phyloP scores from a whole-genome alignment of 1,139 yeast genomes.

The Debaryomyces robertsiae region DNA sequence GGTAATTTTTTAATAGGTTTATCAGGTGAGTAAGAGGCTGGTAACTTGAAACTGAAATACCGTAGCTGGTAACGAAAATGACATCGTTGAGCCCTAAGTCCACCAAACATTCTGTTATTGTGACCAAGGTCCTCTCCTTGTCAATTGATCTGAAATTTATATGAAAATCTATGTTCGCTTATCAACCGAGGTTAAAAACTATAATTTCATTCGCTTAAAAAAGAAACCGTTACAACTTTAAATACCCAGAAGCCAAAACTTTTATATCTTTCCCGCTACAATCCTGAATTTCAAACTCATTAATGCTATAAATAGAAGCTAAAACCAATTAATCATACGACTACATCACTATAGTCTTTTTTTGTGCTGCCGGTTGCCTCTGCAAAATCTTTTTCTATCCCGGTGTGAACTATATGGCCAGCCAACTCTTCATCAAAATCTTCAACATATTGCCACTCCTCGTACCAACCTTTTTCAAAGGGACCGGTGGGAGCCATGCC shows the following conservation, averaged over 20 bases:
- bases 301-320: no score
- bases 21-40: conserved; percentile 20
- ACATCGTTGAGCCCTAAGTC: no score
- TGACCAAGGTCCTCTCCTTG: no score
- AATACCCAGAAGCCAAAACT: no score
- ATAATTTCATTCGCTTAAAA: conserved; percentile 1
- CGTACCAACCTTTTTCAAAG: conserved; percentile 64
- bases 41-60: conserved; percentile 14
- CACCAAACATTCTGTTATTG: background rate
- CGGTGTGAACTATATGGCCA: conserved; percentile 35
- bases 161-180: background rate
- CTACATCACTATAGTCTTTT: conserved; percentile 1
- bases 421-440: conserved; percentile 54
- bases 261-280: background rate
- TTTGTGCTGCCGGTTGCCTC: conserved; percentile 16
- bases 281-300: background rate
- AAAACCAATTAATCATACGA: background rate
- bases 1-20: conserved; percentile 20
- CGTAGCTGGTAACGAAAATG: background rate
- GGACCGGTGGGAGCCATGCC: conserved; percentile 58
- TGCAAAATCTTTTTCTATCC: conserved; percentile 17
- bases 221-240: background rate
- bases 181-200: conserved; percentile 1
- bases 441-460: conserved; percentile 62
- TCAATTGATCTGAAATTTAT: no score